A percentile compares a stretch with the other conserved stretches of the same genome.
phyloP scores from a whole-genome alignment of 495 filamentous ascomycete genomes.

The Xylaria scruposa region DNA sequence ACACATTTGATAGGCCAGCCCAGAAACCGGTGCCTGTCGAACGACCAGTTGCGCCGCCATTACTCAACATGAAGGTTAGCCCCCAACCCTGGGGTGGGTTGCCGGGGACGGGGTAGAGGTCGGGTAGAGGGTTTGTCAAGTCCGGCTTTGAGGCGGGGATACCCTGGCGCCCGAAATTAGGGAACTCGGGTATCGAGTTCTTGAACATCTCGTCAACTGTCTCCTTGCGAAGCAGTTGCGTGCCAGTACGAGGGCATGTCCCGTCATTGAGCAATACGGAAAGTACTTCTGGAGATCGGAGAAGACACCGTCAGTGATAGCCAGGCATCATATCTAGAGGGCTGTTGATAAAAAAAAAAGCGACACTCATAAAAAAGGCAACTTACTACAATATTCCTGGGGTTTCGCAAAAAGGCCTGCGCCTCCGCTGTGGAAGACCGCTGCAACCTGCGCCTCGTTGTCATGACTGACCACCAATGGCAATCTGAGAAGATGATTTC shows the following conservation, averaged over 20 bases:
- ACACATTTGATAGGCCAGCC: conserved; percentile 65
- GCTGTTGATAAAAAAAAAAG: conserved; percentile 33
- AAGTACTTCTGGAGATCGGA: conserved; percentile 33
- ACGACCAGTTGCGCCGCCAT: conserved; percentile 54
- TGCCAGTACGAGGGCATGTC: conserved; percentile 55
- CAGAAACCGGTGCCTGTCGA: conserved; percentile 56
- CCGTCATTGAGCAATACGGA: conserved; percentile 58
- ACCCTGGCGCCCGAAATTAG: conserved; percentile 53
- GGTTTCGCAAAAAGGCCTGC: conserved; percentile 61
- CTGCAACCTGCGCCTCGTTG: conserved; percentile 34
- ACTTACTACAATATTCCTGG: conserved; percentile 62
- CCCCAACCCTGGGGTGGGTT: conserved; percentile 66
- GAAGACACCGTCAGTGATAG: background rate
- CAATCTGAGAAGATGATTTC: conserved; percentile 55
- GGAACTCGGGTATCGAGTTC: conserved; percentile 63
- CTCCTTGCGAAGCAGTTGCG: conserved; percentile 52
- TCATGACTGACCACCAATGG: conserved; percentile 48
- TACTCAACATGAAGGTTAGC: conserved; percentile 58
- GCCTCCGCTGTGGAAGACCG: conserved; percentile 61
- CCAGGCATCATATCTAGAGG: background rate
- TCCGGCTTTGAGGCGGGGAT: conserved; percentile 56
- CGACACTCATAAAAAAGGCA: background rate
- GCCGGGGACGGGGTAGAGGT: conserved; percentile 58
- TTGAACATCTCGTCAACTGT: conserved; percentile 65
- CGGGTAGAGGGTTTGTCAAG: conserved; percentile 50